Base-by-base conservation (phyloP, 2,329 filamentous ascomycete genomes). In the Exutisphaerella laricina region DNA sequence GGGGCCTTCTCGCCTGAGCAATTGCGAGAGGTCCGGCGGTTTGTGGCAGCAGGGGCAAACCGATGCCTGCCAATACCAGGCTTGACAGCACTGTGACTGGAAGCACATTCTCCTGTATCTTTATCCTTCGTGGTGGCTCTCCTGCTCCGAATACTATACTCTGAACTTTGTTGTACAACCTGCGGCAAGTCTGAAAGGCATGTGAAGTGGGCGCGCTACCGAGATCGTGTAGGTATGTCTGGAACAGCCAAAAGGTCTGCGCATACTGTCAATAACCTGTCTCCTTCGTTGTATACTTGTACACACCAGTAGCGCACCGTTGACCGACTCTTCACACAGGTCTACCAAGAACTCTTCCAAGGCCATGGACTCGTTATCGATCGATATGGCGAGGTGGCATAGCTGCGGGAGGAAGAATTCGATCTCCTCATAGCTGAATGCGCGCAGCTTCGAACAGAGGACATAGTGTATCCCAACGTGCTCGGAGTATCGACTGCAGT, bases 401-500 rank as follows among this genome's bases (percentile, higher is more conserved):
- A 92, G 72, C 72, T 88, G 64, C 50, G 86, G 86, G 37, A 92
- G 77, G 73, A 90, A 92, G 80, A 92, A 92, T 69, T 92, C 87
- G 64, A 92, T 89, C 68, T 92, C 85, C 72, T 88, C 84, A 70
- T 90, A 92, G 53, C 84, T 84, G 63, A 92, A 92, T 67, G 87
- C 84, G 63, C 87, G 85, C 62, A 92, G 75, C 77, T 92, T 92
- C 59, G 83, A 84, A 73, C 87, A 90, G 51, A 92, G 79, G 50
- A 88, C 85, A 73, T 90, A 88, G 69, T 90, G 85, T 62, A 92
- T 90, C 58, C 86, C 86, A 65, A 92, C 84, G 74, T 92, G 85
- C 68, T 90, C 83, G 65, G 86, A 85, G 71, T 92, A 92, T 58
- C 86, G 85, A 60, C 86, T 90, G 66, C 46, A 51, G 35, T 31